Conservation (phyloP, 208 protist species). For the Acanthamoeba quina region DNA sequence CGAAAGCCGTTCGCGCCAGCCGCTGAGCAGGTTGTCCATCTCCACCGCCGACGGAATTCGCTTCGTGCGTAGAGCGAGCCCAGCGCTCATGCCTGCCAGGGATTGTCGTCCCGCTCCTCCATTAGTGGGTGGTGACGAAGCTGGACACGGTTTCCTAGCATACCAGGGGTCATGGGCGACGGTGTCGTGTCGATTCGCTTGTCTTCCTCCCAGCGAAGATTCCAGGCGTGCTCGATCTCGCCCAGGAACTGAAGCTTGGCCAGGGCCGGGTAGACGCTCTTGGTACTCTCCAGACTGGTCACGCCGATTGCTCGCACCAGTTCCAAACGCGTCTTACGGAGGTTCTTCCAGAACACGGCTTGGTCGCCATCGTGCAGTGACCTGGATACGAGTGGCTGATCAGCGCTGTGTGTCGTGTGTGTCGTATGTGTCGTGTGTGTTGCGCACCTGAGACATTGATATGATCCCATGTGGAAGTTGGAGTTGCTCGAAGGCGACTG, state of each 20-base stretch:
- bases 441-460: slow-evolving; percentile 47
- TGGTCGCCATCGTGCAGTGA: slow-evolving; percentile 66
- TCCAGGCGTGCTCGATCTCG: slow-evolving; percentile 76
- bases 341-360: slow-evolving; percentile 70
- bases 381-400: background rate
- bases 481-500: background rate
- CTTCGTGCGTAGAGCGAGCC: background rate
- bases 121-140: background rate
- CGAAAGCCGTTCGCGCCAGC: slow-evolving; percentile 59
- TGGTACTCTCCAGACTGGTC: slow-evolving; percentile 77
- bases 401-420: background rate
- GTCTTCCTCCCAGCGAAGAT: slow-evolving; percentile 58
- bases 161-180: background rate
- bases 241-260: slow-evolving; percentile 76
- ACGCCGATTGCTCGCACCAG: slow-evolving; percentile 63
- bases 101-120: background rate
- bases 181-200: background rate
- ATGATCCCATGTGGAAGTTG: slow-evolving; percentile 71
- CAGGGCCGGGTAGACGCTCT: slow-evolving; percentile 77
- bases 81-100: background rate
- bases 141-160: no score
- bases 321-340: slow-evolving; percentile 55
- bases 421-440: background rate
- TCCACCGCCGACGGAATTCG: background rate
- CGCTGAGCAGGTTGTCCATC: slow-evolving; percentile 53